These are phyloP conservation scores for Ambrosiella beaveri DNA, from an alignment of 2,329 filamentous ascomycete genomes.

Conservation along the genomic window DNA sequence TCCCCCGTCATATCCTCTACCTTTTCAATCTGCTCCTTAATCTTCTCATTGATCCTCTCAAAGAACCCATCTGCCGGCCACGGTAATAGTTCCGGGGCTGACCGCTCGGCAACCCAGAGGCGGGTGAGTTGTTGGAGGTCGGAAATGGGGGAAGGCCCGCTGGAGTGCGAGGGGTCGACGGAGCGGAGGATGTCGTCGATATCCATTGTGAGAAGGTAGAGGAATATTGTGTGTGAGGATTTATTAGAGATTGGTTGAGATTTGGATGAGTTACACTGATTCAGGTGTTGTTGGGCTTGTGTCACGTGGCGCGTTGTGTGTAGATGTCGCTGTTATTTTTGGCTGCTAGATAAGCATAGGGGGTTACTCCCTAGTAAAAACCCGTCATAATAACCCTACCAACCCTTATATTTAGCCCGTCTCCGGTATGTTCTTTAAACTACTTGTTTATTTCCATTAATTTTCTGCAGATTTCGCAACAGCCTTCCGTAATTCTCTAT, in stretches of 20 bases:
- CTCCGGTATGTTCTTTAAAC: neutral
- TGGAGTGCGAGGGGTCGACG: slow-evolving; percentile 43
- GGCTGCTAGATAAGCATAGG: neutral
- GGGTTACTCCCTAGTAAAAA: neutral
- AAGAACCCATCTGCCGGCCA: slow-evolving; percentile 59
- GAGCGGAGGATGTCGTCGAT: slow-evolving; percentile 66
- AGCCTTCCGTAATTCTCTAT: slow-evolving; percentile 21
- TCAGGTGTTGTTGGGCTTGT: neutral
- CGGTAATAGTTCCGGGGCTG: slow-evolving; percentile 64
- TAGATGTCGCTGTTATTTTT: neutral
- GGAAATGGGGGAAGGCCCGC: slow-evolving; percentile 49
- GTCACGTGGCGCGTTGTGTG: neutral
- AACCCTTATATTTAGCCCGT: neutral
- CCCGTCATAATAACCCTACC: neutral
- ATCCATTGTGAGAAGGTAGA: slow-evolving; percentile 35
- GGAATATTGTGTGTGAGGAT: neutral
- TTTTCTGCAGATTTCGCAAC: slow-evolving; percentile 2
- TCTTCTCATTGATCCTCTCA: slow-evolving; percentile 59
- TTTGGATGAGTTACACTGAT: neutral
- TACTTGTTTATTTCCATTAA: neutral
- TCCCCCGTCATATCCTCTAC: slow-evolving; percentile 65
- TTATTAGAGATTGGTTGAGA: neutral
- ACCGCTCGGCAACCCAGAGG: slow-evolving; percentile 83
- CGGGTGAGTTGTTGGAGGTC: slow-evolving; percentile 68
- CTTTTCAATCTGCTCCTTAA: slow-evolving; percentile 51